Base-by-base conservation (phyloP, 176 grass and related monocot genomes). In the Avena eriantha region DNA sequence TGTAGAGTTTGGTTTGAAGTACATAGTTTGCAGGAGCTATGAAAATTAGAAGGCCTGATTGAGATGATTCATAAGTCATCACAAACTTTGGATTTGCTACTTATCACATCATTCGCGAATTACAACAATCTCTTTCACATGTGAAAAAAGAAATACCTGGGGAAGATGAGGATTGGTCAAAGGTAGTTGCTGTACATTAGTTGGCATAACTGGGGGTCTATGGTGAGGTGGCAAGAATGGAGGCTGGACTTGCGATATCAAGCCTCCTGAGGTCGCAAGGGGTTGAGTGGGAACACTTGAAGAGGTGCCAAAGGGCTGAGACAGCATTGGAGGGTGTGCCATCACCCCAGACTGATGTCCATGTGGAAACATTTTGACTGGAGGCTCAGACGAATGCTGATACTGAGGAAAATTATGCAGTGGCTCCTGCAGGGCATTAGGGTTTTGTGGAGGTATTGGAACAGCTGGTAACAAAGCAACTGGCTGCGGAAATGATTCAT, bases 341-440 rank as follows among this genome's bases (percentile, higher is more conserved):
- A 73, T 21, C 68, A 82, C 31, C 66, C 68, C 83, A 71, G 84
- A 66, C 59, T 86, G 79, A 69, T 91, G 80, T 84, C 58, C 80
- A 80, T 85, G 88, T 48, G 66, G 77, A 75, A 91, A 89, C 10
- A 79, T 81, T 82, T 88, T 86, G 45, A 68, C 69, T 64, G 63
- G 83, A 68, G 83, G 83, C 43, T 88, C 86, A 78, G 83, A 72
- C 21, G 80, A 46, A 48, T 88, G 81, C 39, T 80, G 93, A 83
- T 91, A 85, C 57, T 89, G 86, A 73, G 90, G 81, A 85, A 90
- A 83, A 90, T 90, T 89, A 84, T 89, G 86, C 46, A 83, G 81
- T 41, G 68, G 79, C 78, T 96, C 87, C 81, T 87, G 91, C 36
- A 91, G 74, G 84, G 87, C 49, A 78, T 79, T 80, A 73, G 82